Conservation (phyloP, 1,139 yeast species). For the Protomyces pachydermus region DNA sequence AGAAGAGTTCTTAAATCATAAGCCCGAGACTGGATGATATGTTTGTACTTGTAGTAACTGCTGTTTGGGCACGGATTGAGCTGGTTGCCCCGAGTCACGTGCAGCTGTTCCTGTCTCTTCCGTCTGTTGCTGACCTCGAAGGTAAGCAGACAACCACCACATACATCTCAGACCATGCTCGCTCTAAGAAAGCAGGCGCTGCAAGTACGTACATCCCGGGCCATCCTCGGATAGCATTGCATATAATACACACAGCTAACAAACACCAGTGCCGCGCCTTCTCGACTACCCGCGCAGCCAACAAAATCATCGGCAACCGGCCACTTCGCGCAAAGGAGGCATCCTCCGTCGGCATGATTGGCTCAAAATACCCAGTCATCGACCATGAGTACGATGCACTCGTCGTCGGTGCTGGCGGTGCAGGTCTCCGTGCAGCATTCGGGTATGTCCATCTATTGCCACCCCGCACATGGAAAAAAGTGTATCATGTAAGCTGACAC, state of each 20-base stretch:
- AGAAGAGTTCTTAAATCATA: background rate
- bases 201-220: background rate
- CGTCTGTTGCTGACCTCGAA: background rate
- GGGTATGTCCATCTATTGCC: slow-evolving; percentile 14
- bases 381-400: slow-evolving; percentile 98
- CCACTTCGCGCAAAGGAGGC: slow-evolving; percentile 42
- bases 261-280: slow-evolving; percentile 7
- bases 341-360: slow-evolving; percentile 37
- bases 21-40: slow-evolving; percentile 14
- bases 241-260: background rate
- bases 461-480: background rate
- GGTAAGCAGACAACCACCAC: background rate
- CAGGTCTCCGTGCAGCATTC: slow-evolving; percentile 96
- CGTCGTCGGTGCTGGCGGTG: slow-evolving; percentile 99
- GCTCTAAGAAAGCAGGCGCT: background rate
- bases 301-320: slow-evolving; percentile 29
- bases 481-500: background rate
- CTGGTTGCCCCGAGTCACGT: background rate
- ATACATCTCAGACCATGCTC: background rate
- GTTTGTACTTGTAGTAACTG: too few relatives aligned
- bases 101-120: background rate
- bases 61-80: too few relatives aligned
- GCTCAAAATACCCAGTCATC: slow-evolving; percentile 69
- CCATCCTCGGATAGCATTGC: too few relatives aligned
- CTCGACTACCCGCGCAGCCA: slow-evolving; percentile 13